phyloP scores from a whole-genome alignment of 1,284 basidiomycete genomes.

The Takashimella tepidaria region DNA sequence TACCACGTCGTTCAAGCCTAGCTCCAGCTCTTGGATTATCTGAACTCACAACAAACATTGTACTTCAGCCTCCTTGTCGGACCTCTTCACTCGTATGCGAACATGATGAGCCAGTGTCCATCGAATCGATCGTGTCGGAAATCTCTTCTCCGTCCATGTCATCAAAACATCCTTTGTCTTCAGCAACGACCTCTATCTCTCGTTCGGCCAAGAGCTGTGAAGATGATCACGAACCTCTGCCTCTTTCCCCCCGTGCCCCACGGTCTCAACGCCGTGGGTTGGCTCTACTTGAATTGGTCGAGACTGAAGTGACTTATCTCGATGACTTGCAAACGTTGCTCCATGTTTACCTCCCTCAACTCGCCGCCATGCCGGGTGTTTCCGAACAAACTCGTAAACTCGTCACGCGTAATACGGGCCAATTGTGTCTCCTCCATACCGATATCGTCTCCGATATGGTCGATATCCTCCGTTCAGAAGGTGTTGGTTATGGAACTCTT shows the following conservation, averaged over 20 bases:
- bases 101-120: not conserved
- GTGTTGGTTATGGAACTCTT: constrained; percentile 49
- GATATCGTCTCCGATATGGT: constrained; percentile 54
- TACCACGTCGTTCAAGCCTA: constrained; percentile 25
- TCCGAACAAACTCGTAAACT: constrained; percentile 37
- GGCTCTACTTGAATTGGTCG: constrained; percentile 62
- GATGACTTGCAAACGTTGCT: constrained; percentile 69
- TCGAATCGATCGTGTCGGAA: constrained; percentile 20
- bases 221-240: not conserved
- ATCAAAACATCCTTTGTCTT: constrained; percentile 39
- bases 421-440: constrained; percentile 70
- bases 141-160: constrained; percentile 36
- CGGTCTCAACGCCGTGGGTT: constrained; percentile 21
- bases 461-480: constrained; percentile 53
- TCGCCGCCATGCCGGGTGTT: constrained; percentile 46
- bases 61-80: not conserved
- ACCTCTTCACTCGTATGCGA: not conserved
- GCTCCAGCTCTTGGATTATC: not conserved
- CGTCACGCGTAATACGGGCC: constrained; percentile 65
- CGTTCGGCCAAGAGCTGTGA: constrained; percentile 39
- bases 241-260: not conserved
- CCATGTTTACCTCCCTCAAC: constrained; percentile 51
- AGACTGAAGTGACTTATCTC: constrained; percentile 76
- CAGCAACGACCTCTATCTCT: constrained; percentile 46
- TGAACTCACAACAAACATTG: not conserved